Evolutionary conservation across 495 filamentous ascomycete genomes (phyloP), one percentile per base, ranked within the genome.

Genomic region (Annulohypoxylon stygium): DNA sequence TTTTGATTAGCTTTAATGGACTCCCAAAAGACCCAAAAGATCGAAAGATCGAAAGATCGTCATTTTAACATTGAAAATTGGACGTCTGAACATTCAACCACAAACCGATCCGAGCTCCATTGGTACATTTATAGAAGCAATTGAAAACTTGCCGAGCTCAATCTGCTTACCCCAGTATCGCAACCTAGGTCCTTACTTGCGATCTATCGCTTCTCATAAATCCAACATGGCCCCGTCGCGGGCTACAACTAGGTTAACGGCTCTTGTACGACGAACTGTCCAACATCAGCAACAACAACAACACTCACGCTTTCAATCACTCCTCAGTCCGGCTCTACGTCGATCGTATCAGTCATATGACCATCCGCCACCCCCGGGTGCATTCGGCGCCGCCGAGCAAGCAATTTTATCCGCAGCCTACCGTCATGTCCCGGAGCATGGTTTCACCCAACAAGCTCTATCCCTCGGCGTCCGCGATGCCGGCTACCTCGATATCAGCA

Each of bases 401-500:
- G 83, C 88, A 63, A 95, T 98, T 80, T 94, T 99, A 68, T 85
- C 91, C 64, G 88, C 93, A 6, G 89, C 95, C 26, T 88, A 94
- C 75, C 62, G 74, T n/a, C 92, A 96, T 81, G 90, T 98, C 45
- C 94, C 94, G 51, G 65, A 80, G 33, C 89, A 94, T 78, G 96
- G 97, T 78, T 98, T 98, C 87, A 91, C 93, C 2, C 73, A 77
- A 33, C 81, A 87, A 8, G 83, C 94, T 2, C 86, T 99, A 8
- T 86, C 88, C 47, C 86, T 92, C 41, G 96, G 95, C 75, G 92
- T 93, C 45, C 90, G 90, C 74, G 93, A 95, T 74, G 88, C 88
- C 30, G 93, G 93, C 54, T 97, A 95, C 81, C 91, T 94, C 48
- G 93, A 96, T 76, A 92, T 94, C 72, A 93, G 92, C 16, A 87